phyloP scores from a whole-genome alignment of 495 filamentous ascomycete species.

The Xylaria scruposa region DNA sequence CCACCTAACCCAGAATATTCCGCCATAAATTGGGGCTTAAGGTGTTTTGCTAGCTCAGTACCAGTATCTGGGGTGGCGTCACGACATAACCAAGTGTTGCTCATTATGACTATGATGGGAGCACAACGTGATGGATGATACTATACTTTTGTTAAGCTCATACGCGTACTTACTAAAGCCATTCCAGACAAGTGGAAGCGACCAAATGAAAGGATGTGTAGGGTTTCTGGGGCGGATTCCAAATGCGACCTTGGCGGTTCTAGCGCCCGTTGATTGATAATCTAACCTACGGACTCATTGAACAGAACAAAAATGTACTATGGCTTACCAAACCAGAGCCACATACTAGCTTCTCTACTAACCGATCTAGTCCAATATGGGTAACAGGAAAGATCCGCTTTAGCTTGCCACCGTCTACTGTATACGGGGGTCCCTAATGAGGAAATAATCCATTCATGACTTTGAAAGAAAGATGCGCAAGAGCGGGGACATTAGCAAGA shows the following conservation, averaged over 20 bases:
- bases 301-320: not conserved
- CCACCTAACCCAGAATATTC: not conserved
- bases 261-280: slow-evolving; percentile 28
- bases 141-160: too few relatives aligned
- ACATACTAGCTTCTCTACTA: not conserved
- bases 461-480: slow-evolving; percentile 12
- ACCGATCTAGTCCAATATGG: not conserved
- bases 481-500: slow-evolving; percentile 14
- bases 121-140: not conserved
- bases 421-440: not conserved
- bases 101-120: not conserved
- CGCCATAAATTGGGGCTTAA: not conserved
- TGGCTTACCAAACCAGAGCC: not conserved
- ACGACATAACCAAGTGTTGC: not conserved
- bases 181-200: slow-evolving; percentile 15
- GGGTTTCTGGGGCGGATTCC: slow-evolving; percentile 18
- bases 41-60: not conserved
- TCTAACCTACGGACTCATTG: not conserved
- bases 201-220: slow-evolving; percentile 9
- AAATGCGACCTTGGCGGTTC: slow-evolving; percentile 20
- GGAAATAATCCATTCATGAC: slow-evolving; percentile 5
- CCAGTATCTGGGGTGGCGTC: not conserved
- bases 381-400: not conserved
- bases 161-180: not conserved
- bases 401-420: not conserved